Evolutionary conservation across 2,329 filamentous ascomycete species (phyloP).

Genomic region (Penicillium olsonii): DNA sequence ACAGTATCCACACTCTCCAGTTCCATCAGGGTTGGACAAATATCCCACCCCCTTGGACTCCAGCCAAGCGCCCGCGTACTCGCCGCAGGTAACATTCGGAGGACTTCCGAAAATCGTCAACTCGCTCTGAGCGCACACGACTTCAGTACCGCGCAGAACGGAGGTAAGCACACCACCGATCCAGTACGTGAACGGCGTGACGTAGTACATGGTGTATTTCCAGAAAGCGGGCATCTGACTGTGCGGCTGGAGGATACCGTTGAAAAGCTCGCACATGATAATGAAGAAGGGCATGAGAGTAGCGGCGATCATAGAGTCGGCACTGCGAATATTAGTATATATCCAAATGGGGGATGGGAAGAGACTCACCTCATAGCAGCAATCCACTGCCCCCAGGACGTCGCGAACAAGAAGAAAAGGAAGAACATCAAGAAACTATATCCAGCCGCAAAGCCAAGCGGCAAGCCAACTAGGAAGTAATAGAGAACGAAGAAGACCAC

Average conservation of each 20-base stretch:
- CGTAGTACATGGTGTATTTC: conserved; percentile 77
- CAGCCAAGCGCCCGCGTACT: conserved; percentile 74
- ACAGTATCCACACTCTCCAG: conserved; percentile 73
- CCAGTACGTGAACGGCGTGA: conserved; percentile 82
- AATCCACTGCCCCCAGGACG: conserved; percentile 76
- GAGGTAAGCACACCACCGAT: conserved; percentile 78
- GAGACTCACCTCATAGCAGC: conserved; percentile 66
- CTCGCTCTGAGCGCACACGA: conserved; percentile 65
- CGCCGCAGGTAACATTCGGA: conserved; percentile 64
- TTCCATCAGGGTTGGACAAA: conserved; percentile 62
- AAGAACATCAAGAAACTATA: conserved; percentile 74
- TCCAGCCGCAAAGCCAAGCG: conserved; percentile 62
- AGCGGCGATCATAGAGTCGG: conserved; percentile 69
- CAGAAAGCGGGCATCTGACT: conserved; percentile 77
- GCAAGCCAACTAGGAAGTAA: conserved; percentile 71
- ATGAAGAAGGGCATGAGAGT: conserved; percentile 81
- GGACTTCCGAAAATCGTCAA: conserved; percentile 70
- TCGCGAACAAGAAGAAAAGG: conserved; percentile 71
- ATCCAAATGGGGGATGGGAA: neutral
- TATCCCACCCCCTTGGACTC: conserved; percentile 67
- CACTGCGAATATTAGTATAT: conserved; percentile 18
- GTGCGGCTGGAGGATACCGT: conserved; percentile 78
- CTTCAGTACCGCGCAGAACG: conserved; percentile 66
- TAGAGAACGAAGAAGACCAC: conserved; percentile 69
- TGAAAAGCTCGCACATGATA: conserved; percentile 82